phyloP scores from a whole-genome alignment of 2,329 filamentous ascomycete genomes.

The Cladosporium sp. region DNA sequence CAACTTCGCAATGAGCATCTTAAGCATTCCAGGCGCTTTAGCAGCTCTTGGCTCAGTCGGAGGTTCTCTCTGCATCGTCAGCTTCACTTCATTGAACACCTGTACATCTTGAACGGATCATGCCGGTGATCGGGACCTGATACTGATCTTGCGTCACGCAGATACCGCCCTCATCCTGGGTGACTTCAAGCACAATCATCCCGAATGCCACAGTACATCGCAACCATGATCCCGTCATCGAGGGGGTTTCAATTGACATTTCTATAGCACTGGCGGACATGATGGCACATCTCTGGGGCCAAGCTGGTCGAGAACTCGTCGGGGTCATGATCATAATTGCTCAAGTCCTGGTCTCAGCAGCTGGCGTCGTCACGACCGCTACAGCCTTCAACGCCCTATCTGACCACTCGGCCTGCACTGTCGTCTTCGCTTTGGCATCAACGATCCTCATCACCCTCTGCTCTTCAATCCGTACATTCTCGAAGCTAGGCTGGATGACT shows the following conservation, averaged over 20 bases:
- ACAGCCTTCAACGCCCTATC: slow-evolving; percentile 57
- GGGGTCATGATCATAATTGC: slow-evolving; percentile 54
- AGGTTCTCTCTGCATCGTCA: slow-evolving; percentile 42
- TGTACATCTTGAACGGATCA: neutral
- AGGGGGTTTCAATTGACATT: neutral
- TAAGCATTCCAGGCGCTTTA: slow-evolving; percentile 14
- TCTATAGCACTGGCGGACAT: slow-evolving; percentile 48
- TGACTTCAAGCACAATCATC: slow-evolving; percentile 43
- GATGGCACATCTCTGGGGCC: slow-evolving; percentile 51
- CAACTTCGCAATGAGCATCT: slow-evolving; percentile 32
- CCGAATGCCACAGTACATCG: slow-evolving; percentile 14
- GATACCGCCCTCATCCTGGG: slow-evolving; percentile 47
- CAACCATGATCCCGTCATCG: neutral
- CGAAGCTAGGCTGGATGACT: slow-evolving; percentile 48
- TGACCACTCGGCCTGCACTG: slow-evolving; percentile 53
- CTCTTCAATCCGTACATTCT: slow-evolving; percentile 17
- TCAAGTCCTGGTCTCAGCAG: slow-evolving; percentile 52
- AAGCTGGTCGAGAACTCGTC: slow-evolving; percentile 47
- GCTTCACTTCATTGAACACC: slow-evolving; percentile 46
- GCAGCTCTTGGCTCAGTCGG: slow-evolving; percentile 31
- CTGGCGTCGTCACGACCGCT: slow-evolving; percentile 55
- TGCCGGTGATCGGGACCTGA: too few relatives aligned
- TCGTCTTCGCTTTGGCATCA: slow-evolving; percentile 41
- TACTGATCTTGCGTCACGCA: slow-evolving; percentile 9
- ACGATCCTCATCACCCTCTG: slow-evolving; percentile 14